Evolutionary conservation across 2,329 filamentous ascomycete species (phyloP).

Genomic region (Onygenales sp.): DNA sequence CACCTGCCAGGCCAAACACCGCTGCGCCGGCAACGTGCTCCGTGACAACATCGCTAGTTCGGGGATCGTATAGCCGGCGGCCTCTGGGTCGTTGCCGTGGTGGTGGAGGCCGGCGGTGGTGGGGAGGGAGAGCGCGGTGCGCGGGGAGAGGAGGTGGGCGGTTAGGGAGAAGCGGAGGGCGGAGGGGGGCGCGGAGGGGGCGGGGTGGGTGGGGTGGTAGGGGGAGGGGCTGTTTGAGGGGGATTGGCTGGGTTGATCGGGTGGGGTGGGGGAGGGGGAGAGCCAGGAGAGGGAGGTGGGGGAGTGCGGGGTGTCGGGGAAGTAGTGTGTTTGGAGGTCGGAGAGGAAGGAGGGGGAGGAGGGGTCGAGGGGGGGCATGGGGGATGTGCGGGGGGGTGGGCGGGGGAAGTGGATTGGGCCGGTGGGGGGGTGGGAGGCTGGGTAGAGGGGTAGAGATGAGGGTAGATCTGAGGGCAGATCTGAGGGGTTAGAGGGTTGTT

Average conservation of each 20-base stretch:
- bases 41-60: constrained; percentile 75
- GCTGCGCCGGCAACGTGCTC: constrained; percentile 73
- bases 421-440: constrained; percentile 29
- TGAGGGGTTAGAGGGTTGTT: no score
- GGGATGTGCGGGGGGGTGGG: constrained; percentile 34
- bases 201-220: constrained; percentile 69
- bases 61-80: constrained; percentile 84
- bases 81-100: constrained; percentile 83
- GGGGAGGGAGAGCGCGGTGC: constrained; percentile 63
- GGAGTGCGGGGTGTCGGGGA: constrained; percentile 76
- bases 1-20: constrained; percentile 86
- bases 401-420: constrained; percentile 35
- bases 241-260: constrained; percentile 40
- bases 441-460: constrained; percentile 16
- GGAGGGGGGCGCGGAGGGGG: constrained; percentile 55
- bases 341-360: constrained; percentile 72
- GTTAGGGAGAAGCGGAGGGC: constrained; percentile 83
- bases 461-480: no score
- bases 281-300: constrained; percentile 87
- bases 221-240: constrained; percentile 46
- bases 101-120: constrained; percentile 78
- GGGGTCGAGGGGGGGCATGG: constrained; percentile 68
- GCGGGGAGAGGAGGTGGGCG: constrained; percentile 69
- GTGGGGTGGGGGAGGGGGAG: constrained; percentile 54
- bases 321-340: constrained; percentile 85